These are phyloP conservation scores for Picochlorum sp. DNA, from an alignment of 139 green algal genomes.

Conservation along the genomic window DNA sequence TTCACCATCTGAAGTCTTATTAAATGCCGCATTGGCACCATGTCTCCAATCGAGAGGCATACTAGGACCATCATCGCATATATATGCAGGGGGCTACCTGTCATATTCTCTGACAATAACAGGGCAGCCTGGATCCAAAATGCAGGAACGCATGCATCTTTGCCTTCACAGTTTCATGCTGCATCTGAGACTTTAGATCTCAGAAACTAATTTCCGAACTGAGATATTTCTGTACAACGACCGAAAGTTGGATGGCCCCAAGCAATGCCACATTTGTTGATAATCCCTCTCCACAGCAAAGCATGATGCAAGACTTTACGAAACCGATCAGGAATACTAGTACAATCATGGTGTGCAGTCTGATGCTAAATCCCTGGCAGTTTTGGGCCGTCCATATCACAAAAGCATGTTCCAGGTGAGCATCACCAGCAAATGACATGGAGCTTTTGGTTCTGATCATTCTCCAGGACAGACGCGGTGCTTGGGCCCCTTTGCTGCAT, in stretches of 20 bases:
- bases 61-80: constrained; percentile 6
- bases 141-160: constrained; percentile 16
- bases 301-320: too few species aligned
- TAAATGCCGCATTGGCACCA: constrained; percentile 16
- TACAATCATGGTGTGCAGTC: too few species aligned
- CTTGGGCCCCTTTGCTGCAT: too few species aligned
- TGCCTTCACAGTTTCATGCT: constrained; percentile 21
- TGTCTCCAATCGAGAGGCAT: constrained; percentile 18
- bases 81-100: constrained; percentile 12
- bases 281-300: too few species aligned
- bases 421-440: too few species aligned
- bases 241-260: not conserved
- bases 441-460: too few species aligned
- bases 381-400: too few species aligned
- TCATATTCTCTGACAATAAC: constrained; percentile 15
- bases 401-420: too few species aligned
- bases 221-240: not conserved
- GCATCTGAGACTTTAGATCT: constrained; percentile 6
- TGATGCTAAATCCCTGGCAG: too few species aligned
- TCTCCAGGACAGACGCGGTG: too few species aligned
- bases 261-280: too few species aligned
- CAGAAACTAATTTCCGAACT: not conserved
- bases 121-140: constrained; percentile 18
- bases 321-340: too few species aligned
- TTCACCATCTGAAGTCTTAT: constrained; percentile 21